Percentiles rank a stretch among this genome's conserved stretches.
Evolutionary conservation across 2,329 filamentous ascomycete species (phyloP).

Genomic region (Magnaporthiopsis incrustans): DNA sequence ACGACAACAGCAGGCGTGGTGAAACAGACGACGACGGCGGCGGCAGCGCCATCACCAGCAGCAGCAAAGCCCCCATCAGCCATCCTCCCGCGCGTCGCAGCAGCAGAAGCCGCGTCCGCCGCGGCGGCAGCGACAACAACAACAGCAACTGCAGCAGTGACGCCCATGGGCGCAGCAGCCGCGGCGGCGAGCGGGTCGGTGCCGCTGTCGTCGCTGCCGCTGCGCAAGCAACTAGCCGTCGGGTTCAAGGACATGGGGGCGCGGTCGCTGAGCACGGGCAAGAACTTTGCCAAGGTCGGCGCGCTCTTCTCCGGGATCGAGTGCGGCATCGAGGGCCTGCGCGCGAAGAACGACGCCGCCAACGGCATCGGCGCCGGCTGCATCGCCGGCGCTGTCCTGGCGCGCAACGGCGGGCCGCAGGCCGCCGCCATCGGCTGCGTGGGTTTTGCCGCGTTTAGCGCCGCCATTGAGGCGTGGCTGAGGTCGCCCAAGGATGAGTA

Average conservation of each 20-base stretch:
- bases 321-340: constrained; percentile 86
- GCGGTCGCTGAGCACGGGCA: constrained; percentile 73
- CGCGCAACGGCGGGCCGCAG: constrained; percentile 79
- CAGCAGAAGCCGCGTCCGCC: constrained; percentile 1
- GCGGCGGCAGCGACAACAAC: neutral
- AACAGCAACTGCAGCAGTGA: neutral
- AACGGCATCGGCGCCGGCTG: constrained; percentile 88
- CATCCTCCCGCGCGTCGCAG: constrained; percentile 1
- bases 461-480: constrained; percentile 91
- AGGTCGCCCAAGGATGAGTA: constrained; percentile 55
- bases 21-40: neutral
- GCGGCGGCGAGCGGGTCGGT: constrained; percentile 15
- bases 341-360: constrained; percentile 86
- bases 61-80: constrained; percentile 3
- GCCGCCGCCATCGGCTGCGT: constrained; percentile 81
- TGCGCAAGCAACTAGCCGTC: constrained; percentile 71
- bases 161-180: constrained; percentile 26
- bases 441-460: constrained; percentile 88
- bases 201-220: constrained; percentile 57
- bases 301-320: constrained; percentile 88
- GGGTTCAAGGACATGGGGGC: constrained; percentile 95
- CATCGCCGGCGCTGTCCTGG: constrained; percentile 82
- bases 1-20: neutral
- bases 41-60: neutral
- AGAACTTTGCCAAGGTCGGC: constrained; percentile 92